Evolutionary conservation across 345 rosid genomes (phyloP), one percentile per base, ranked within the genome.

Genomic region (Turritis glabra): DNA sequence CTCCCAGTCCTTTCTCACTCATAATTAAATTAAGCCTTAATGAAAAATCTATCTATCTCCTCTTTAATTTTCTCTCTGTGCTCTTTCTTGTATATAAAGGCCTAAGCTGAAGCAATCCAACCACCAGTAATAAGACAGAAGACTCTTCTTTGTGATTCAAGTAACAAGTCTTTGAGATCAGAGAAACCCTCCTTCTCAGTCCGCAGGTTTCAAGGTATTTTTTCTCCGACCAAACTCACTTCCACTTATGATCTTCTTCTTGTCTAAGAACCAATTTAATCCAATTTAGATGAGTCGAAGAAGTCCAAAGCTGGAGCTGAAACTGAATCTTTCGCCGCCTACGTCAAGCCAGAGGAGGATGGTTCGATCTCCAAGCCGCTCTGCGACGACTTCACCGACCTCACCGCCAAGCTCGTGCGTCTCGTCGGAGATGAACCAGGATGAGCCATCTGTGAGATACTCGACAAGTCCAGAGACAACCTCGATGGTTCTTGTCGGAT

Each of bases 391-490:
- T 10, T 92, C 96, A 10, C 97, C 98, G 2, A 85, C 81, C 9
- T 90, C 98, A 22, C 97, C 96, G 0, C 94, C 88, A n/a, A 95
- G 87, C 87, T 92, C 99, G 2, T 95, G 98, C 11, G 85, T 95
- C 64, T 95, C 99, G 4, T 87, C 92, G 0, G 98, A 95, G 88
- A 78, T 67, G 77, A 81, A 81, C 83, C 86, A 81, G 38, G 92
- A 90, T 10, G 89, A 84, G 17, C 62, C 44, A 8, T 72, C 81
- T n/a, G 51, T 60, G 32, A 66, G 82, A 67, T 77, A 83, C 82
- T 76, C 86, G 0, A 86, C 80, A 78, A 92, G 97, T 79, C 99
- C 99, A n/a, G 98, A 92, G 75, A 82, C 97, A 9, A 82, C 91
- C 0, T 89, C 98, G 32, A 95, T 95, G 99, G 83, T 92, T 52